These are phyloP conservation scores for Parasitella parasitica DNA, from an alignment of 371 early-diverging fungal genomes.

Conservation along the genomic window DNA sequence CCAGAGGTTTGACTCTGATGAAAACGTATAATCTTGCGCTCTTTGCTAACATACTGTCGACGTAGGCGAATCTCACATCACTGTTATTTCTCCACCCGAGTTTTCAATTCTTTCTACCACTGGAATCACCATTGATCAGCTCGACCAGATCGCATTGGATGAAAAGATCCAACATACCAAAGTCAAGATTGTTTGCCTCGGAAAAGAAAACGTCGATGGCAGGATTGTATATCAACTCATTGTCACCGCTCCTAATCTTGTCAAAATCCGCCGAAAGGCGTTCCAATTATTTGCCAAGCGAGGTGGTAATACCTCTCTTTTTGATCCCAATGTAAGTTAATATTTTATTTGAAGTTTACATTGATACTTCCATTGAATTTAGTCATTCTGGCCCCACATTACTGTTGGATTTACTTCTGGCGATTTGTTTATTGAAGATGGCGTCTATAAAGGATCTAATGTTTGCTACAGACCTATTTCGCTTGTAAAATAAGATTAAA, in stretches of 20 bases:
- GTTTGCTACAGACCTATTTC: constrained; percentile 55
- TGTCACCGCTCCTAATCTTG: constrained; percentile 34
- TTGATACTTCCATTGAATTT: neutral
- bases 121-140: constrained; percentile 70
- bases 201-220: constrained; percentile 49
- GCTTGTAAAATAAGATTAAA: neutral
- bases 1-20: neutral
- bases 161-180: constrained; percentile 56
- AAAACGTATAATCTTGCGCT: neutral
- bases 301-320: constrained; percentile 63
- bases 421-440: constrained; percentile 70
- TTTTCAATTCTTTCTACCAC: constrained; percentile 57
- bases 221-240: constrained; percentile 47
- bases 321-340: constrained; percentile 48
- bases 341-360: neutral
- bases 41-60: neutral
- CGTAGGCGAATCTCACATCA: constrained; percentile 75
- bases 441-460: constrained; percentile 73
- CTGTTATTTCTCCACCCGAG: constrained; percentile 77
- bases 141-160: constrained; percentile 60
- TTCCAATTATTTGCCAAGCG: constrained; percentile 48
- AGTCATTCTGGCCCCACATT: constrained; percentile 71
- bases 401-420: constrained; percentile 68
- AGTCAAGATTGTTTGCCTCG: constrained; percentile 65
- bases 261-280: constrained; percentile 51